Evolutionary conservation across 2,329 filamentous ascomycete species (phyloP).

Genomic region (Neopestalotiopsis rosae): DNA sequence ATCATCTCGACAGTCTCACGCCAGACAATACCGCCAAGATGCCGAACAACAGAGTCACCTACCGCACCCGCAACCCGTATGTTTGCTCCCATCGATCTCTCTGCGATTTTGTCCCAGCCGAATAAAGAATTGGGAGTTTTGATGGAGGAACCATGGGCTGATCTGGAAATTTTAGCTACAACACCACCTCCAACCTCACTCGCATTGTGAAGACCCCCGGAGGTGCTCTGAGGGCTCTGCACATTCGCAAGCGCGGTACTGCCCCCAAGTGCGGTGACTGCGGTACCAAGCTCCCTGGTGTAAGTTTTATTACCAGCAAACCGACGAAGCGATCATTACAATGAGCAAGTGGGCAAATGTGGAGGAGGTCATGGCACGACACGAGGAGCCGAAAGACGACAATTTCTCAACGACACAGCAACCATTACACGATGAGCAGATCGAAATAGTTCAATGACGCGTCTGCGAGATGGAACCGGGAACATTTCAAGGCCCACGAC

Average conservation of each 20-base stretch:
- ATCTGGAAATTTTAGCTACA: constrained; percentile 70
- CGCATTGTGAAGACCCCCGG: constrained; percentile 96
- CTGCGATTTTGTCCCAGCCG: neutral
- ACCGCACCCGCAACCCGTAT: constrained; percentile 83
- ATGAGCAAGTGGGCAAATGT: constrained; percentile 4
- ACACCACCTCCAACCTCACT: constrained; percentile 97
- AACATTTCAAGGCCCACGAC: neutral
- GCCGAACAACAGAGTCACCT: constrained; percentile 65
- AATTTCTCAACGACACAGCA: neutral
- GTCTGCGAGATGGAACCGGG: neutral
- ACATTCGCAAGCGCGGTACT: constrained; percentile 99
- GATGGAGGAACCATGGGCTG: constrained; percentile 6
- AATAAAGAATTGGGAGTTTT: neutral
- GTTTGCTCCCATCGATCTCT: constrained; percentile 41
- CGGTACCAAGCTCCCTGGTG: constrained; percentile 94
- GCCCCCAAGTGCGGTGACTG: constrained; percentile 99
- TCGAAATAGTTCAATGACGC: neutral
- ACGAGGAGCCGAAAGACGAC: neutral
- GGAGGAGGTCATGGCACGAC: neutral
- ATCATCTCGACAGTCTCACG: constrained; percentile 22
- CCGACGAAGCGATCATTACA: neutral
- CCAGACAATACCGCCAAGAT: constrained; percentile 52
- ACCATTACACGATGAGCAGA: neutral
- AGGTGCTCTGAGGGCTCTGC: constrained; percentile 92
- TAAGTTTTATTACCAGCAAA: constrained; percentile 64